Conservation (phyloP, 495 filamentous ascomycete species). For the Penicillium macrosclerotiorum region DNA sequence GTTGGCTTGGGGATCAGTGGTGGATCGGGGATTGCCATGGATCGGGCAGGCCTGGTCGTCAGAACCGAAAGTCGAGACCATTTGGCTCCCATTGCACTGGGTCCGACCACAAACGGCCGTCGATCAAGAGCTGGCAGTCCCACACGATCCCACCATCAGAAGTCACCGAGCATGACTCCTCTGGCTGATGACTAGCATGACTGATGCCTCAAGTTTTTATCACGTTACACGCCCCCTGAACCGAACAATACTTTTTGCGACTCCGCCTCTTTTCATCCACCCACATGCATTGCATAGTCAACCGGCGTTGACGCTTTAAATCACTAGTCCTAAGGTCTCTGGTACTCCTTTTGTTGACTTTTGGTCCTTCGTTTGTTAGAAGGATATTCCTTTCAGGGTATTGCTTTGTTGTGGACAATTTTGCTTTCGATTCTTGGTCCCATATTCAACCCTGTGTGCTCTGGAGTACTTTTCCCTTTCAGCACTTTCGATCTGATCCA, state of each 20-base stretch:
- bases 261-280: neutral
- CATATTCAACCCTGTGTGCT: constrained; percentile 27
- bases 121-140: constrained; percentile 47
- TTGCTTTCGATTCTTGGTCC: constrained; percentile 26
- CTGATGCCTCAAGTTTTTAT: no score
- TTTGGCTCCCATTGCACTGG: constrained; percentile 44
- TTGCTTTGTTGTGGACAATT: constrained; percentile 4
- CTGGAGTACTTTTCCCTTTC: constrained; percentile 27
- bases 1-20: constrained; percentile 49
- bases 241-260: constrained; percentile 16
- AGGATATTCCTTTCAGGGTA: constrained; percentile 2
- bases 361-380: neutral
- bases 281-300: constrained; percentile 21
- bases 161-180: constrained; percentile 42
- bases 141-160: constrained; percentile 39
- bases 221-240: no score
- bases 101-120: constrained; percentile 44
- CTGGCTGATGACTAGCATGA: constrained; percentile 40
- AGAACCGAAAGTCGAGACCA: constrained; percentile 82
- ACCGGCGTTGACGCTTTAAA: constrained; percentile 18
- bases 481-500: constrained; percentile 21
- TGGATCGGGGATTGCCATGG: constrained; percentile 55
- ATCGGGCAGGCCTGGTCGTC: constrained; percentile 70
- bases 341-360: neutral
- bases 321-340: neutral